Conservation (phyloP, 106 monocot species). For the Triglochin maritima region DNA sequence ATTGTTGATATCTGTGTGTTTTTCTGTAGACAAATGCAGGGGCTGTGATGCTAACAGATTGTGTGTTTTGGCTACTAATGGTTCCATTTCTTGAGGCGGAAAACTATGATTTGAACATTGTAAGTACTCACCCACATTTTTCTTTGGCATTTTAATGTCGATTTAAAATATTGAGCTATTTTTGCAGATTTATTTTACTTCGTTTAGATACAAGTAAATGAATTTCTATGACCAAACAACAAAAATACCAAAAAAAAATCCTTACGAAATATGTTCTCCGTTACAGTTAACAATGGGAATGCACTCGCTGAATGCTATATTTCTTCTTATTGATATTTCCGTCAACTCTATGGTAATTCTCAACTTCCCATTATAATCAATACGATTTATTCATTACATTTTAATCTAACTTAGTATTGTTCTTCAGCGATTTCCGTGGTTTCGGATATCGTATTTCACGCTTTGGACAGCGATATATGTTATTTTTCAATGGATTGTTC, state of each 20-base stretch:
- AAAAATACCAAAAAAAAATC: too few species aligned
- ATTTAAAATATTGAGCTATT: too few species aligned
- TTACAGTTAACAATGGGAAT: slow-evolving; percentile 53
- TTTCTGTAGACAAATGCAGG: slow-evolving; percentile 84
- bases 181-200: too few species aligned
- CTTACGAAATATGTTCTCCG: too few species aligned
- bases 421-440: slow-evolving; percentile 81
- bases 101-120: slow-evolving; percentile 84
- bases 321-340: slow-evolving; percentile 51
- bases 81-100: slow-evolving; percentile 83
- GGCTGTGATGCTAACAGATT: slow-evolving; percentile 96
- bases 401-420: too few species aligned
- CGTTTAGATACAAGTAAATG: too few species aligned
- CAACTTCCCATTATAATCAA: background rate
- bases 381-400: background rate
- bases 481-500: slow-evolving; percentile 68
- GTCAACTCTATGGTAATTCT: slow-evolving; percentile 56
- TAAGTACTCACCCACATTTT: too few species aligned
- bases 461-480: slow-evolving; percentile 67
- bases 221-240: too few species aligned
- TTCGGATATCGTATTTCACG: slow-evolving; percentile 68
- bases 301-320: slow-evolving; percentile 71
- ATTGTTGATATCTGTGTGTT: too few species aligned
- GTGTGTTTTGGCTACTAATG: slow-evolving; percentile 93
- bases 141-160: too few species aligned